A percentile compares a stretch with the other conserved stretches of the same genome.
Conservation (phyloP, 352 stramenopile genomes). For the Globisporangium polare region DNA sequence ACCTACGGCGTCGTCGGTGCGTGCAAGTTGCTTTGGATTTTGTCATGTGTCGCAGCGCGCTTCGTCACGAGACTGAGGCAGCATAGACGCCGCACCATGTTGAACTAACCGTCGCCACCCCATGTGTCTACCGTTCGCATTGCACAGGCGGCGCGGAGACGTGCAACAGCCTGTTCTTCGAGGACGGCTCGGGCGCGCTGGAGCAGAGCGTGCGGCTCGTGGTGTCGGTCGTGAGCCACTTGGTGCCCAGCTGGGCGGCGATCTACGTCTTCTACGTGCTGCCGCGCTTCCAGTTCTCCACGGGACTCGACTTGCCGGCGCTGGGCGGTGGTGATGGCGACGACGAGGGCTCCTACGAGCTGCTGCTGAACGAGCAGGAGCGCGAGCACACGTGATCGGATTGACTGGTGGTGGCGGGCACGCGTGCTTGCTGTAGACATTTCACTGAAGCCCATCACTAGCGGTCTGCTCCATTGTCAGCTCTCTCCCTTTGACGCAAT, state of each 20-base stretch:
- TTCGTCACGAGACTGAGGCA: background rate
- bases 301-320: constrained; percentile 50
- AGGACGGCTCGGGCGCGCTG: constrained; percentile 46
- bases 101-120: constrained; percentile 3
- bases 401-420: background rate
- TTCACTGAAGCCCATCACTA: background rate
- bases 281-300: constrained; percentile 61
- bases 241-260: constrained; percentile 60
- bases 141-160: constrained; percentile 25
- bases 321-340: constrained; percentile 21
- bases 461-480: too few relatives aligned
- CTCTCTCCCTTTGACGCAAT: background rate
- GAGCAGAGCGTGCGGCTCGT: constrained; percentile 52
- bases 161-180: constrained; percentile 72
- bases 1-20: constrained; percentile 44
- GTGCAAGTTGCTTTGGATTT: background rate
- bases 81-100: constrained; percentile 11
- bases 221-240: constrained; percentile 47
- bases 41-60: background rate
- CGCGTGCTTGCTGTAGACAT: background rate
- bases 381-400: constrained; percentile 1
- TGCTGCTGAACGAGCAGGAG: constrained; percentile 24
- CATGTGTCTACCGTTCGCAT: background rate
- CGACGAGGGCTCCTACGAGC: constrained; percentile 23
- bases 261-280: constrained; percentile 75